Conservation (phyloP, 352 stramenopile genomes). For the Thraustotheca clavata region DNA sequence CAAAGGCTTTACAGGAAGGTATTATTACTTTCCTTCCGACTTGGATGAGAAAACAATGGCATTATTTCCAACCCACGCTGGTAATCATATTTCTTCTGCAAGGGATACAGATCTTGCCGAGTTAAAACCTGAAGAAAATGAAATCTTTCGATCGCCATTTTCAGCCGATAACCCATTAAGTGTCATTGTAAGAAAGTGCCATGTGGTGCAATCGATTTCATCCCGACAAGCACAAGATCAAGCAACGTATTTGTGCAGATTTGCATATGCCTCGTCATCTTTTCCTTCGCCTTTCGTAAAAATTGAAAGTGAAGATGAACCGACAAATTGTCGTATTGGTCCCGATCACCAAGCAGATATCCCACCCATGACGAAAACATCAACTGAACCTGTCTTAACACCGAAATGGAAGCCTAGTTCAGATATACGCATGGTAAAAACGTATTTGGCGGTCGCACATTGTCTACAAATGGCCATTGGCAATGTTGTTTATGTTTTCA, state of each 20-base stretch:
- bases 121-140: conserved; percentile 15
- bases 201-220: conserved; percentile 2
- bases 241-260: conserved; percentile 14
- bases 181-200: conserved; percentile 3
- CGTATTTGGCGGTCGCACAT: conserved; percentile 5
- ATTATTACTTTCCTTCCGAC: conserved; percentile 14
- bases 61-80: conserved; percentile 5
- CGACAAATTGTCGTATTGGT: conserved; percentile 1
- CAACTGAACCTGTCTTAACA: neutral
- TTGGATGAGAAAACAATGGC: conserved; percentile 21
- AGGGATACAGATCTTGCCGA: neutral
- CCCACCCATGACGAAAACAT: neutral
- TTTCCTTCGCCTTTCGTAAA: conserved; percentile 19
- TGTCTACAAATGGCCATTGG: conserved; percentile 13
- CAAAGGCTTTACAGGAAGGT: conserved; percentile 14
- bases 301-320: conserved; percentile 12
- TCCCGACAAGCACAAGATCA: conserved; percentile 2
- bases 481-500: conserved; percentile 17
- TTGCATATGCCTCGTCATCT: conserved; percentile 4
- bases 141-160: conserved; percentile 19
- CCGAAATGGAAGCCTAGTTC: neutral
- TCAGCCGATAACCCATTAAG: conserved; percentile 7
- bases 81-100: neutral
- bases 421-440: neutral
- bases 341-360: conserved; percentile 10